Evolutionary conservation across 2,329 filamentous ascomycete genomes (phyloP), one percentile per base, ranked within the genome.

Genomic region (Sclerotinia sclerotiorum): DNA sequence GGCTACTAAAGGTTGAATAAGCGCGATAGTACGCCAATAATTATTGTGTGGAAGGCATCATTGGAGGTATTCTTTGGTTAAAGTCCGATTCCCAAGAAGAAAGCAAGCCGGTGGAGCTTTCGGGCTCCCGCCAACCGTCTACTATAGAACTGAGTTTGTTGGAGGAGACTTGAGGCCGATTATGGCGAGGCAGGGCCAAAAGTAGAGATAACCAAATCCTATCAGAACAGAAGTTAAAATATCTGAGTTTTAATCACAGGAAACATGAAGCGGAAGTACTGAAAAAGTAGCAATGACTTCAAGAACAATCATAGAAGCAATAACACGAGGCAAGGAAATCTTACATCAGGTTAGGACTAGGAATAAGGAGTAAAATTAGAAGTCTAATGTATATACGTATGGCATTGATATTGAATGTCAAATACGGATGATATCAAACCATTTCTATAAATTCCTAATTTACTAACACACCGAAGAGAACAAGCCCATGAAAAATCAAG

Each of bases 1-100:
- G 58, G 84, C 81, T 5, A 83, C 82, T 42, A 90, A 77, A 15
- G 84, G 87, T 6, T 80, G 80, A 49, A 81, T 82, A 58, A 82
- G 79, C 44, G 81, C 81, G 0, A 81, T 74, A 54, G 79, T 77
- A 68, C 80, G 78, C 80, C 81, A 82, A 74, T 88, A 88, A 72
- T 88, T 86, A 74, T 88, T 89, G 75, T 87, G 83, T 29, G 81
- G 83, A 29, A 56, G 39, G 3, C 62, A 65, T 65, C 15, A 56
- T 21, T 17, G 39, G 51, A n/a, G 17, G 24, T 17, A 65, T 39
- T 15, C 52, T 51, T n/a, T 35, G 8, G n/a, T 32, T 56, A 2
- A 65, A 65, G 29, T 46, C 51, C 3, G 10, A 7, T 4, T 54
- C 5, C 39, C 51, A 65, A 19, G 44, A 27, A 17, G 44, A 63